Evolutionary conservation across 176 grass and related monocot species (phyloP).

Genomic region (Themeda triandra): DNA sequence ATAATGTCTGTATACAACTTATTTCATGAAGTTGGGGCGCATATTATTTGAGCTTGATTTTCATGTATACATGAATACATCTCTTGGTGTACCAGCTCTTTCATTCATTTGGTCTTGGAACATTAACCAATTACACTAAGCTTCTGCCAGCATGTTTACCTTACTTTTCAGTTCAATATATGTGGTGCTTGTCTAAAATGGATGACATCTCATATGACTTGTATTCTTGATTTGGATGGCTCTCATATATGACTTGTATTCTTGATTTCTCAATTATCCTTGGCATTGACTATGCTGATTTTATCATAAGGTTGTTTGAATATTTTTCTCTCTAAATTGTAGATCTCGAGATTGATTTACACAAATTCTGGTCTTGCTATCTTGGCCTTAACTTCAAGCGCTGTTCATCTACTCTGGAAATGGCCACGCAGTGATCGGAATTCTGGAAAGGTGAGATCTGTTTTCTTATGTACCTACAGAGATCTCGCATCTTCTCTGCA

Average conservation of each 20-base stretch:
- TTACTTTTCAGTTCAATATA: not conserved
- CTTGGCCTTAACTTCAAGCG: constrained; percentile 86
- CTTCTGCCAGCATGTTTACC: not conserved
- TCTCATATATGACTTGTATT: not conserved
- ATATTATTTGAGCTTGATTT: not conserved
- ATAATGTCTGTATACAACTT: not conserved
- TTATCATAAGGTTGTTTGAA: not conserved
- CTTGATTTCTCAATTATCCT: not conserved
- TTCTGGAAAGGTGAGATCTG: constrained; percentile 75
- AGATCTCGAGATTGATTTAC: constrained; percentile 97
- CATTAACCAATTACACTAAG: constrained; percentile 14
- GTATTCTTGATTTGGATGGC: constrained; percentile 1
- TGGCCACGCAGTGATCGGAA: constrained; percentile 91
- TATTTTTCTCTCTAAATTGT: constrained; percentile 23
- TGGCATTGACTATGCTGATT: not conserved
- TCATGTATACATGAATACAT: not conserved
- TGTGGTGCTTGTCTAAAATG: constrained; percentile 1
- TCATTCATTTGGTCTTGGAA: not conserved
- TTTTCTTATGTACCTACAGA: not conserved
- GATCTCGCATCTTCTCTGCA: constrained; percentile 7
- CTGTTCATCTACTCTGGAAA: constrained; percentile 98
- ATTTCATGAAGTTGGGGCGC: not conserved
- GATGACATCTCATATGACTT: not conserved
- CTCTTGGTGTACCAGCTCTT: not conserved
- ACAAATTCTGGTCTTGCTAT: constrained; percentile 95